Evolutionary conservation across 1,139 yeast species (phyloP).

Genomic region (Sugiyamaella sp.): DNA sequence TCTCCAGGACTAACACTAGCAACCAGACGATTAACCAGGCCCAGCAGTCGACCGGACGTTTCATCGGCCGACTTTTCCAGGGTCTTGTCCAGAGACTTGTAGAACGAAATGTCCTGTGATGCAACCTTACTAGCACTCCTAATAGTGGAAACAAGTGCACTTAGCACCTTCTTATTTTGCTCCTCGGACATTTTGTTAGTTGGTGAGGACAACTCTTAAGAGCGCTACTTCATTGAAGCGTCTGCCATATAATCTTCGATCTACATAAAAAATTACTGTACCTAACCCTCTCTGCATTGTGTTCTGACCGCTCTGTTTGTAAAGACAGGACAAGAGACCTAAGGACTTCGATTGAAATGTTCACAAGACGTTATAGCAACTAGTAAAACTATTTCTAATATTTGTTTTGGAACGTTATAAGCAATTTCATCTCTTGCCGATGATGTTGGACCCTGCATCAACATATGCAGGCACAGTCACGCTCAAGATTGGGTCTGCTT

Average conservation of each 20-base stretch:
- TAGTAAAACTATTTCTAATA: no score
- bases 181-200: slow-evolving; percentile 25
- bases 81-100: slow-evolving; percentile 63
- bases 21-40: slow-evolving; percentile 57
- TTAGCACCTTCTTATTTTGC: slow-evolving; percentile 28
- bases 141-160: slow-evolving; percentile 47
- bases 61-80: slow-evolving; percentile 50
- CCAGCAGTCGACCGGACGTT: slow-evolving; percentile 52
- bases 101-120: slow-evolving; percentile 78
- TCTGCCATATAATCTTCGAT: slow-evolving; percentile 2
- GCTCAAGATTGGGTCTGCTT: no score
- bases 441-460: no score
- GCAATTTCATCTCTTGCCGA: no score
- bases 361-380: no score
- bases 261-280: slow-evolving; percentile 6
- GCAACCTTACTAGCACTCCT: slow-evolving; percentile 74
- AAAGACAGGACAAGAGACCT: no score
- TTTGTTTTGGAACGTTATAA: no score
- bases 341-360: no score
- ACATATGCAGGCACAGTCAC: no score
- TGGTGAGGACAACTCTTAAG: neutral
- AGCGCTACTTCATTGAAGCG: neutral
- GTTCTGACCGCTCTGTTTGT: no score
- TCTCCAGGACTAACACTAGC: slow-evolving; percentile 48
- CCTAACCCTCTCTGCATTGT: no score